phyloP scores from a whole-genome alignment of 139 green algal species.

The Chlorella sorokiniana region DNA sequence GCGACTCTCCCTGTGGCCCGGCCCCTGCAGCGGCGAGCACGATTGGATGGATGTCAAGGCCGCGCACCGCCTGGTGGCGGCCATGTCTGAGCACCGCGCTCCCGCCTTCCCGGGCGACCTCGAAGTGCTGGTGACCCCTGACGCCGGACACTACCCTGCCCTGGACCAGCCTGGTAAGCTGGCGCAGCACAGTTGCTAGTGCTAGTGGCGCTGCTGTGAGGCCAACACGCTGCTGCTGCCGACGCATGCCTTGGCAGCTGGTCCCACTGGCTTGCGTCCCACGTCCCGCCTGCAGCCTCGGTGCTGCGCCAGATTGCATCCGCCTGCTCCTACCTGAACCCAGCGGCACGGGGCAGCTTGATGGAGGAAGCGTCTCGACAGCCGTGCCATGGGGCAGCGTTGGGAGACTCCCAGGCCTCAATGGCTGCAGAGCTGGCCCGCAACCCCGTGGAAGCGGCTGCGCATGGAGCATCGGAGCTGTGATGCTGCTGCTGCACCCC shows the following conservation, averaged over 20 bases:
- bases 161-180: constrained; percentile 70
- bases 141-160: constrained; percentile 73
- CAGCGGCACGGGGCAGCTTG: constrained; percentile 10
- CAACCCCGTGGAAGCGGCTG: constrained; percentile 36
- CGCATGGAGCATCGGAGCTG: constrained; percentile 39
- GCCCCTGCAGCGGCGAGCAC: constrained; percentile 53
- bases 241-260: too few relatives aligned
- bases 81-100: constrained; percentile 9
- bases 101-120: constrained; percentile 29
- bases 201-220: too few relatives aligned
- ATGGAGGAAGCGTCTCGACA: constrained; percentile 1
- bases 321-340: constrained; percentile 36
- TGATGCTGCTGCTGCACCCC: too few relatives aligned
- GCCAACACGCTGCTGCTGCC: too few relatives aligned
- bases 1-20: background rate
- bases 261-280: background rate
- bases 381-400: background rate
- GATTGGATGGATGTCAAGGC: constrained; percentile 81
- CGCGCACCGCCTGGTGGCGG: constrained; percentile 16
- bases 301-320: constrained; percentile 32
- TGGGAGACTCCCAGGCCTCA: constrained; percentile 2
- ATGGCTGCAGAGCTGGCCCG: constrained; percentile 27
- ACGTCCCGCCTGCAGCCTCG: background rate
- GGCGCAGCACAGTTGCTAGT: background rate
- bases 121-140: constrained; percentile 32